phyloP scores from a whole-genome alignment of 208 protist species.

The Polymyxa betae region DNA sequence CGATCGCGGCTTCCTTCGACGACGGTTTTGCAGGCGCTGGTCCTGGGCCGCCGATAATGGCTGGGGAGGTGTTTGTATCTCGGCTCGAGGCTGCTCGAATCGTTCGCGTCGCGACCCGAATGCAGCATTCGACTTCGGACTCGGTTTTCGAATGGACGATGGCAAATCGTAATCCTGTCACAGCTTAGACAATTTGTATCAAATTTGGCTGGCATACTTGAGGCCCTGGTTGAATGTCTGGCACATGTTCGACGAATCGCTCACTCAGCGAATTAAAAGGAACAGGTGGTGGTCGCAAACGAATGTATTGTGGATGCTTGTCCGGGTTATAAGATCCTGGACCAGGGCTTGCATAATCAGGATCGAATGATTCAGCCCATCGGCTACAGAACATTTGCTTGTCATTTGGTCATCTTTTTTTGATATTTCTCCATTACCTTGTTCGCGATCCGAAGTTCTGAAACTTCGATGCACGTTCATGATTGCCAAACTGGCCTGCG shows the following conservation, averaged over 20 bases:
- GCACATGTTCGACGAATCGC: not conserved
- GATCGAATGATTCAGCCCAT: not conserved
- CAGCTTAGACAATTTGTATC: not conserved
- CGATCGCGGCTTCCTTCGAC: not conserved
- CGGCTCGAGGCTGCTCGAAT: not conserved
- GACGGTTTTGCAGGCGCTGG: not conserved
- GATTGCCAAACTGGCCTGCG: not conserved
- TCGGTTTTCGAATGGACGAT: not conserved
- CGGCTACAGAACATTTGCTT: not conserved
- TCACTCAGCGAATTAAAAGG: not conserved
- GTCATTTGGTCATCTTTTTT: not conserved
- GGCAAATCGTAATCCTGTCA: not conserved
- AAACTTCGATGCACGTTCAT: not conserved
- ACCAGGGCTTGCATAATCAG: not conserved
- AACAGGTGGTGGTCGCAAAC: conserved; percentile 24
- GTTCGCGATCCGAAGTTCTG: conserved; percentile 41
- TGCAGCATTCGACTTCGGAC: not conserved
- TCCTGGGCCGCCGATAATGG: too few species aligned
- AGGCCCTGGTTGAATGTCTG: not conserved
- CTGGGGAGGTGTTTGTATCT: not conserved
- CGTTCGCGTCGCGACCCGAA: not conserved
- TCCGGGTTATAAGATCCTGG: not conserved
- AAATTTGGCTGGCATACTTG: not conserved
- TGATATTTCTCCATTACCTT: not conserved
- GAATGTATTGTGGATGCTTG: not conserved